Conservation (phyloP, 805 yeast genomes). For the Starmerella kuoi region DNA sequence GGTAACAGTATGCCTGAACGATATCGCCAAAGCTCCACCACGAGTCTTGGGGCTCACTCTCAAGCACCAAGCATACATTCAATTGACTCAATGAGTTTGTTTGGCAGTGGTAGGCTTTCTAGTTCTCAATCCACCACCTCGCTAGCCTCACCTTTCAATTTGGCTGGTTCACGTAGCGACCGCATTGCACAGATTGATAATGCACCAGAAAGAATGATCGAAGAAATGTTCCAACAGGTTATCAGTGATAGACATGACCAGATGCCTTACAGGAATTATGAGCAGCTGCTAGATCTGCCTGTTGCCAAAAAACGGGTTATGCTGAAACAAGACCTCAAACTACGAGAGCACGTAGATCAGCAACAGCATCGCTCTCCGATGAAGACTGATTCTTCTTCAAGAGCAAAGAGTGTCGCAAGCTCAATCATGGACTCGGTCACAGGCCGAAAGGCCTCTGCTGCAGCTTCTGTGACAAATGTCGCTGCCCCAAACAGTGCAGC, state of each 20-base stretch:
- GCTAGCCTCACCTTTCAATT: background rate
- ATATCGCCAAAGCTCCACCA: background rate
- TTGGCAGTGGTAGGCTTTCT: background rate
- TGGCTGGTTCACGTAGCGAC: conserved; percentile 1
- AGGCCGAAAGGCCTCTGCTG: conserved; percentile 5
- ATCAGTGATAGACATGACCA: conserved; percentile 1
- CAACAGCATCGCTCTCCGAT: background rate
- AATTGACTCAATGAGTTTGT: conserved; percentile 1
- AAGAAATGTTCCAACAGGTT: conserved; percentile 12
- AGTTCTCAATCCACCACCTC: background rate
- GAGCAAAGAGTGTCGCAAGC: conserved; percentile 5
- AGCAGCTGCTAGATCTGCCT: conserved; percentile 8
- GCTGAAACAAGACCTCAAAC: conserved; percentile 11
- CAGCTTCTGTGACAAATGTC: background rate
- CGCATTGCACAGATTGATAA: conserved; percentile 6
- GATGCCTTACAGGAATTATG: conserved; percentile 6
- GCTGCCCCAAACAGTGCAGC: background rate
- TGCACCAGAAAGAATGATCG: conserved; percentile 10
- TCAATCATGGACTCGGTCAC: conserved; percentile 7
- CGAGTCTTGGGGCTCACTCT: background rate
- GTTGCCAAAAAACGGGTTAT: conserved; percentile 8
- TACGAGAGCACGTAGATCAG: background rate
- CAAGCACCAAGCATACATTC: conserved; percentile 1
- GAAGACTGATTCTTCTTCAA: background rate
- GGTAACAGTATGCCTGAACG: background rate